Percentiles rank a stretch among this genome's conserved stretches.
Evolutionary conservation across 2,329 filamentous ascomycete genomes (phyloP).

Genomic region (Pyricularia grisea): DNA sequence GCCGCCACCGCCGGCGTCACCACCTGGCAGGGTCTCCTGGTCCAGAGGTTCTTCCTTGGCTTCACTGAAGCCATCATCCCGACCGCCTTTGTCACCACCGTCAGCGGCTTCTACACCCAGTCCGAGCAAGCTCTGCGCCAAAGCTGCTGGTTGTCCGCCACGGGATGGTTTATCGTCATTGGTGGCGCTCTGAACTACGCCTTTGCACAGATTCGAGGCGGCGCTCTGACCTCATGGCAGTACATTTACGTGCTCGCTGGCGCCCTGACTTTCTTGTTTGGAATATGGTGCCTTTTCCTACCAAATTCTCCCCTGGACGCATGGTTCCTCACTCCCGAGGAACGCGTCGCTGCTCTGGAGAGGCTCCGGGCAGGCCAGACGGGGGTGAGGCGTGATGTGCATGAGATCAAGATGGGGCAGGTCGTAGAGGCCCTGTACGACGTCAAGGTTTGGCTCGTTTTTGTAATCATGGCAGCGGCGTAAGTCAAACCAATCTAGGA

Average conservation of each 20-base stretch:
- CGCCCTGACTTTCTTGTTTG: slow-evolving; percentile 53
- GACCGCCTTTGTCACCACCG: slow-evolving; percentile 56
- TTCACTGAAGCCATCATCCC: slow-evolving; percentile 57
- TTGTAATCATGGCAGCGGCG: slow-evolving; percentile 59
- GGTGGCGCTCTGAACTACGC: slow-evolving; percentile 58
- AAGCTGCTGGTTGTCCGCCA: slow-evolving; percentile 57
- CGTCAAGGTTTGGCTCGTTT: slow-evolving; percentile 53
- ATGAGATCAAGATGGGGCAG: slow-evolving; percentile 46
- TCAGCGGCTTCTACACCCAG: slow-evolving; percentile 56
- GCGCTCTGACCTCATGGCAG: slow-evolving; percentile 52
- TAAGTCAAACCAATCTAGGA: slow-evolving; percentile 15
- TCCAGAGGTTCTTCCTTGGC: slow-evolving; percentile 55
- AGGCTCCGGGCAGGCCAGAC: slow-evolving; percentile 53
- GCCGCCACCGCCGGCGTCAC: slow-evolving; percentile 31
- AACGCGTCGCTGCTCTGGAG: slow-evolving; percentile 56
- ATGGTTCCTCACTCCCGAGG: slow-evolving; percentile 57
- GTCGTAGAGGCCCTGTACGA: slow-evolving; percentile 49
- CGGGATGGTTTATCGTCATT: slow-evolving; percentile 51
- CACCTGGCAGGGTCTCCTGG: slow-evolving; percentile 38
- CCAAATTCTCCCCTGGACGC: slow-evolving; percentile 58
- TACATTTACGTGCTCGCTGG: slow-evolving; percentile 63
- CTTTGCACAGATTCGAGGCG: slow-evolving; percentile 51
- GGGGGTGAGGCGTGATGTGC: slow-evolving; percentile 47
- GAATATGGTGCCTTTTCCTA: slow-evolving; percentile 53
- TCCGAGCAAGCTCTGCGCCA: slow-evolving; percentile 54